These are phyloP conservation scores for Hemerocallis citrina DNA, from an alignment of 106 monocot species.

Conservation along the genomic window DNA sequence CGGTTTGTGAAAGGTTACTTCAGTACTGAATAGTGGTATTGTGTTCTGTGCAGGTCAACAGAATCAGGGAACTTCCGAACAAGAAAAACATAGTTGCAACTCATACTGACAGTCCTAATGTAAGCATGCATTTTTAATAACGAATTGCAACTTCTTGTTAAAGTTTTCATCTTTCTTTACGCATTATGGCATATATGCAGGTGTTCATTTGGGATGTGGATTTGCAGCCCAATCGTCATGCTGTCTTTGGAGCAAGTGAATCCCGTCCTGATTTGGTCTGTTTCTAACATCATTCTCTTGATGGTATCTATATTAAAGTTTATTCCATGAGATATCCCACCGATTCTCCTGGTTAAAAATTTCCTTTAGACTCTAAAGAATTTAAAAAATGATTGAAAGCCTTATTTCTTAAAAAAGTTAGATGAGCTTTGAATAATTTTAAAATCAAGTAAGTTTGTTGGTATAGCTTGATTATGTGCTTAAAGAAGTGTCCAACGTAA, in stretches of 20 bases:
- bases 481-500: too few species aligned
- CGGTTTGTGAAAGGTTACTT: background rate
- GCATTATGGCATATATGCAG: slow-evolving; percentile 17
- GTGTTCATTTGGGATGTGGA: slow-evolving; percentile 95
- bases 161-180: too few species aligned
- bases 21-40: background rate
- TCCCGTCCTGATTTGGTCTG: slow-evolving; percentile 83
- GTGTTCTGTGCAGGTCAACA: slow-evolving; percentile 61
- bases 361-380: too few species aligned
- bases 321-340: too few species aligned
- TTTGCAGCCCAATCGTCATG: slow-evolving; percentile 81
- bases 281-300: slow-evolving; percentile 3
- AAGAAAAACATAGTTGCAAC: slow-evolving; percentile 87
- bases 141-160: too few species aligned
- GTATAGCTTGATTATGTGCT: too few species aligned
- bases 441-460: too few species aligned
- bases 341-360: too few species aligned
- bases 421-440: too few species aligned
- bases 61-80: slow-evolving; percentile 91
- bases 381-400: too few species aligned
- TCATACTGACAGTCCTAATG: slow-evolving; percentile 89
- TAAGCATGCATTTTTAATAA: slow-evolving; percentile 15
- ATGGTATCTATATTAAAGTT: too few species aligned
- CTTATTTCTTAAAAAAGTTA: too few species aligned
- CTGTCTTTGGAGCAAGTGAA: slow-evolving; percentile 53